A percentile compares a stretch with the other conserved stretches of the same genome.
These are phyloP conservation scores for Monosporascus sp. DNA, from an alignment of 2,329 filamentous ascomycete species.

Conservation along the genomic window DNA sequence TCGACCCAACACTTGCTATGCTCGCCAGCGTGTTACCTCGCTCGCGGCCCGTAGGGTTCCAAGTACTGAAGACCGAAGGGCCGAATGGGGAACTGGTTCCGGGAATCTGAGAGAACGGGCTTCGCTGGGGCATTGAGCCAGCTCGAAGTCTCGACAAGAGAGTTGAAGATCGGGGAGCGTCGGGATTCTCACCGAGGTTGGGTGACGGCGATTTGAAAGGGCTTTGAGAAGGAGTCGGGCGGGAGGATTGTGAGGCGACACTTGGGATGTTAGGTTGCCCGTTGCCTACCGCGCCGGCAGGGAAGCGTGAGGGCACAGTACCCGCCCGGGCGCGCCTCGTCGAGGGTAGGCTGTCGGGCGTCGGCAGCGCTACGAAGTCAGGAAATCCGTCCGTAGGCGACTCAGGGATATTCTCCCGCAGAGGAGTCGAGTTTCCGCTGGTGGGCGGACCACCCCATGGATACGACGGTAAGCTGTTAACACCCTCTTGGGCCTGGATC, in stretches of 20 bases:
- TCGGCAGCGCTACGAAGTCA: conserved; percentile 71
- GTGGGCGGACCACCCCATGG: conserved; percentile 95
- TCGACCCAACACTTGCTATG: conserved; percentile 82
- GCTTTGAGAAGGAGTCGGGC: conserved; percentile 80
- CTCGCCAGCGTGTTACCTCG: conserved; percentile 79
- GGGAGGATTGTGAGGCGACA: conserved; percentile 69
- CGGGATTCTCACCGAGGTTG: conserved; percentile 43
- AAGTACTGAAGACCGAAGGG: conserved; percentile 84
- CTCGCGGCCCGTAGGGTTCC: conserved; percentile 69
- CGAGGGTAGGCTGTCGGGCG: conserved; percentile 60
- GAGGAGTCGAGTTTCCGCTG: conserved; percentile 90
- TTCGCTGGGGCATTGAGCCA: conserved; percentile 88
- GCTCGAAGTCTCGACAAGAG: conserved; percentile 81
- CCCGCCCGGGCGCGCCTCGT: conserved; percentile 82
- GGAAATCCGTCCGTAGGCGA: conserved; percentile 95
- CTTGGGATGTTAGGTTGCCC: conserved; percentile 52
- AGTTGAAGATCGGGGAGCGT: conserved; percentile 57
- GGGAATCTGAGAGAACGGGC: conserved; percentile 56
- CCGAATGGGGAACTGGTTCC: conserved; percentile 68
- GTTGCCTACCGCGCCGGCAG: conserved; percentile 64
- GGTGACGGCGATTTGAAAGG: conserved; percentile 71
- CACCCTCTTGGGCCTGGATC: conserved; percentile 93
- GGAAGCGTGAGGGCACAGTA: conserved; percentile 93
- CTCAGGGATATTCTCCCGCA: conserved; percentile 96
- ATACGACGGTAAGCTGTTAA: conserved; percentile 61